These are phyloP conservation scores for Chloromonas sp. DNA, from an alignment of 163 green algal species.

Conservation along the genomic window DNA sequence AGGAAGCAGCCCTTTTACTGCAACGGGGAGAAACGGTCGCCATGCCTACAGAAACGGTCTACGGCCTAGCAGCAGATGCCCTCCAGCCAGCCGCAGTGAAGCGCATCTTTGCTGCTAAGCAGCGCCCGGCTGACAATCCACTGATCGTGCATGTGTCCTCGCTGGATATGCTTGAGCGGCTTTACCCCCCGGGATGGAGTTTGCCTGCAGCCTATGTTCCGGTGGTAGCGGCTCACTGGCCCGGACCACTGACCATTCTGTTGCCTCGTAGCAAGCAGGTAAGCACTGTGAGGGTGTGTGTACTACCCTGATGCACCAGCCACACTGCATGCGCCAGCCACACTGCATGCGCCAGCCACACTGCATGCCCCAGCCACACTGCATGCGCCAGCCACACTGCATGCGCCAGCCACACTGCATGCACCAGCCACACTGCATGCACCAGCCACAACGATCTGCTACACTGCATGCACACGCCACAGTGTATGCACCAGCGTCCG, in stretches of 20 bases:
- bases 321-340: too few species aligned
- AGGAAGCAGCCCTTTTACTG: neutral
- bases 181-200: constrained; percentile 34
- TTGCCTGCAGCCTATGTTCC: constrained; percentile 22
- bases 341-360: too few species aligned
- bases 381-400: too few species aligned
- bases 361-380: too few species aligned
- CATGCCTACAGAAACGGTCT: constrained; percentile 44
- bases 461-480: too few species aligned
- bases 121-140: constrained; percentile 49
- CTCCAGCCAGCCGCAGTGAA: constrained; percentile 27
- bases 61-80: constrained; percentile 46
- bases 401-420: too few species aligned
- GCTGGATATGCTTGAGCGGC: constrained; percentile 38
- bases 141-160: constrained; percentile 51
- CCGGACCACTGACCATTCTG: constrained; percentile 49
- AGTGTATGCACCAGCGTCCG: too few species aligned
- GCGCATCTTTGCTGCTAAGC: constrained; percentile 43
- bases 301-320: too few species aligned
- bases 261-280: constrained; percentile 31
- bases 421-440: too few species aligned
- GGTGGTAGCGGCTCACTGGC: constrained; percentile 35
- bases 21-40: neutral
- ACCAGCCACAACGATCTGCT: too few species aligned
- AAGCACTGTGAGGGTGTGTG: neutral